Percentiles rank a stretch among this genome's conserved stretches.
These are phyloP conservation scores for Beta vulgaris DNA, from an alignment of 148 eudicot genomes.

Conservation along the genomic window DNA sequence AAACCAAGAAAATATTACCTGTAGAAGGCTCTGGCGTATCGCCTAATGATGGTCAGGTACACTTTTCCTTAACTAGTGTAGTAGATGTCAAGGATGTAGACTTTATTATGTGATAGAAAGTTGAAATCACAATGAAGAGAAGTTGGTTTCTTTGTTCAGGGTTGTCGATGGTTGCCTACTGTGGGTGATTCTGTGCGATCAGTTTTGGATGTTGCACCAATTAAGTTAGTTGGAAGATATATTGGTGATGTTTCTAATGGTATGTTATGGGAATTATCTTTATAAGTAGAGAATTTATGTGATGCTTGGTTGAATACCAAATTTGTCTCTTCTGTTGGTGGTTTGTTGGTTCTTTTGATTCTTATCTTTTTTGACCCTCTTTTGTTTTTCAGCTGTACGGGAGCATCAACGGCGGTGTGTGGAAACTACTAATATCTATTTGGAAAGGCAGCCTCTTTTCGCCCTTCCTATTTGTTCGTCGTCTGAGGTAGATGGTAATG, in stretches of 20 bases:
- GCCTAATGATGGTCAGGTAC: conserved; percentile 40
- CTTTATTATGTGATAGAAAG: conserved; percentile 24
- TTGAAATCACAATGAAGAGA: conserved; percentile 21
- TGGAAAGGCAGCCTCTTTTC: conserved; percentile 68
- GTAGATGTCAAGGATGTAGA: conserved; percentile 21
- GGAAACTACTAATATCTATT: conserved; percentile 38
- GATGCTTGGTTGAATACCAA: conserved; percentile 11
- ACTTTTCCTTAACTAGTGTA: conserved; percentile 24
- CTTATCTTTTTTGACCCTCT: too few species aligned
- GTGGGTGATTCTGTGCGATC: conserved; percentile 59
- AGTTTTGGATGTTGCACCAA: conserved; percentile 82
- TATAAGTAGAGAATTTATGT: conserved; percentile 7
- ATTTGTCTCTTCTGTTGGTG: conserved; percentile 22
- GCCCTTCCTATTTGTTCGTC: conserved; percentile 41
- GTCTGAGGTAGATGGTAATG: conserved; percentile 40
- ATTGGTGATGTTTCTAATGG: conserved; percentile 80
- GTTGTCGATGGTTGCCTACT: conserved; percentile 51
- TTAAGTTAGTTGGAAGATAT: conserved; percentile 61
- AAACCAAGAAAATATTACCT: conserved; percentile 27
- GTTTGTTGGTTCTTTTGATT: conserved; percentile 16
- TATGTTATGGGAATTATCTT: conserved; percentile 36
- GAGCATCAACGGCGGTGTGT: conserved; percentile 53
- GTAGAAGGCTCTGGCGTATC: conserved; percentile 23
- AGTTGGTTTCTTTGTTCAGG: conserved; percentile 29
- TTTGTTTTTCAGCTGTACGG: conserved; percentile 51